Evolutionary conservation across 1,284 basidiomycete genomes (phyloP).

Genomic region (Malassezia globosa): DNA sequence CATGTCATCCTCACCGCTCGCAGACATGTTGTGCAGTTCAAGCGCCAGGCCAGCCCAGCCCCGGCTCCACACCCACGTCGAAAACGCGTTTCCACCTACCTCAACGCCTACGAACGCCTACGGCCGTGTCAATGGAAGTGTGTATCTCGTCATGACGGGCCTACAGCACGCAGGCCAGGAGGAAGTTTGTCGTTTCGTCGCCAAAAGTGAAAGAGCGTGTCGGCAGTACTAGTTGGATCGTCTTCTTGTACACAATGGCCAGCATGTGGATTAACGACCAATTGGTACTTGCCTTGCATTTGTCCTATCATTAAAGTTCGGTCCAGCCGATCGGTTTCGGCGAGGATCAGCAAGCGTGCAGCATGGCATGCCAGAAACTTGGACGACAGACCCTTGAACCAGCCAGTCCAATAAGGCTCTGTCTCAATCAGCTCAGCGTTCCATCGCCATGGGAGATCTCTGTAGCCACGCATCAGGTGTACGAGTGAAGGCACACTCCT

Average conservation of each 20-base stretch:
- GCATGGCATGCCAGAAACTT: slow-evolving; percentile 66
- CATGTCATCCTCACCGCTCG: too few relatives aligned
- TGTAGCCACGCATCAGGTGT: neutral
- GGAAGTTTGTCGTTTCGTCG: slow-evolving; percentile 61
- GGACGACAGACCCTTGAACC: slow-evolving; percentile 73
- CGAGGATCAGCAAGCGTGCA: slow-evolving; percentile 75
- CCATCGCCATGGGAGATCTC: slow-evolving; percentile 54
- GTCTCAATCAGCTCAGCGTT: slow-evolving; percentile 71
- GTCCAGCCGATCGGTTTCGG: slow-evolving; percentile 84
- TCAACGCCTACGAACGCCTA: neutral
- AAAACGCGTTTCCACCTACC: neutral
- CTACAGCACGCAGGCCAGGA: slow-evolving; percentile 25
- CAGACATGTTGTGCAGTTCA: too few relatives aligned
- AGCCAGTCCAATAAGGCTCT: slow-evolving; percentile 81
- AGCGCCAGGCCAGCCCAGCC: too few relatives aligned
- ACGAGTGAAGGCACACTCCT: slow-evolving; percentile 39
- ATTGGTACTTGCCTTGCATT: slow-evolving; percentile 87
- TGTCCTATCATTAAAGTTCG: slow-evolving; percentile 92
- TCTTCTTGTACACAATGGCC: slow-evolving; percentile 84
- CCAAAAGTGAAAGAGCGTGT: slow-evolving; percentile 79
- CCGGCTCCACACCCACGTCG: too few relatives aligned
- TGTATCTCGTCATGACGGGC: slow-evolving; percentile 14
- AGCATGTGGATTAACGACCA: slow-evolving; percentile 70
- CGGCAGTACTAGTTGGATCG: slow-evolving; percentile 52
- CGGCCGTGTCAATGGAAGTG: neutral